Evolutionary conservation across 2,329 filamentous ascomycete genomes (phyloP).

Genomic region (Clarireedia paspali): DNA sequence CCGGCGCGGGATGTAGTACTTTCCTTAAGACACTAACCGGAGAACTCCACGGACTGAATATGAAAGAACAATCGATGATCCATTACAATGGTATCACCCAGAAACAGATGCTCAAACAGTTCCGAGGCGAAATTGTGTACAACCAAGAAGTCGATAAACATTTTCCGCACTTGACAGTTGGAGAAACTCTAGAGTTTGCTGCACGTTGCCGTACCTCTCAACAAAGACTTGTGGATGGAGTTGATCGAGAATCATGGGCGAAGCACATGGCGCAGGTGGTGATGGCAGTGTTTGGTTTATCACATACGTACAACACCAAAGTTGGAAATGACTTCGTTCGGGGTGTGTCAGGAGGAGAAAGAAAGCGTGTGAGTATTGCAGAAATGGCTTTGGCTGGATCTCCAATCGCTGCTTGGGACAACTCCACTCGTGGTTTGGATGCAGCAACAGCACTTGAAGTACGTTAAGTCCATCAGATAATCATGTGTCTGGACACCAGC

Average conservation of each 20-base stretch:
- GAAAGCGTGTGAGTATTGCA: slow-evolving; percentile 75
- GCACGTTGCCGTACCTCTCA: slow-evolving; percentile 60
- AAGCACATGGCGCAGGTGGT: slow-evolving; percentile 44
- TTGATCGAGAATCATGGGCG: slow-evolving; percentile 47
- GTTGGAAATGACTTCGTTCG: slow-evolving; percentile 67
- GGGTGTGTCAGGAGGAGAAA: slow-evolving; percentile 63
- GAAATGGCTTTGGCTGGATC: slow-evolving; percentile 58
- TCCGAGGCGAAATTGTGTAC: slow-evolving; percentile 61
- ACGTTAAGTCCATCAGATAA: too few species aligned
- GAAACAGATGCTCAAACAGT: slow-evolving; percentile 48
- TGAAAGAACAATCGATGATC: slow-evolving; percentile 44
- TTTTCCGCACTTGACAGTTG: slow-evolving; percentile 70
- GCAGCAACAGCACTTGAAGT: slow-evolving; percentile 62
- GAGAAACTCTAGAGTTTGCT: slow-evolving; percentile 67
- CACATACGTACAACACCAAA: slow-evolving; percentile 63
- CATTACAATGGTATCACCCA: slow-evolving; percentile 54
- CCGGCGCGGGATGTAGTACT: slow-evolving; percentile 57
- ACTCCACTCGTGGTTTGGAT: slow-evolving; percentile 60
- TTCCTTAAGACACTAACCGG: slow-evolving; percentile 53
- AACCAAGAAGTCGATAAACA: slow-evolving; percentile 72
- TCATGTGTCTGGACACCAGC: too few species aligned
- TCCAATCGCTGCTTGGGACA: slow-evolving; percentile 33
- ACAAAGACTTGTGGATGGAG: slow-evolving; percentile 40
- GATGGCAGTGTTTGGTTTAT: slow-evolving; percentile 62
- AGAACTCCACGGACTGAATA: slow-evolving; percentile 49